phyloP scores from a whole-genome alignment of 148 eudicot genomes.

The Camellia sinensis region DNA sequence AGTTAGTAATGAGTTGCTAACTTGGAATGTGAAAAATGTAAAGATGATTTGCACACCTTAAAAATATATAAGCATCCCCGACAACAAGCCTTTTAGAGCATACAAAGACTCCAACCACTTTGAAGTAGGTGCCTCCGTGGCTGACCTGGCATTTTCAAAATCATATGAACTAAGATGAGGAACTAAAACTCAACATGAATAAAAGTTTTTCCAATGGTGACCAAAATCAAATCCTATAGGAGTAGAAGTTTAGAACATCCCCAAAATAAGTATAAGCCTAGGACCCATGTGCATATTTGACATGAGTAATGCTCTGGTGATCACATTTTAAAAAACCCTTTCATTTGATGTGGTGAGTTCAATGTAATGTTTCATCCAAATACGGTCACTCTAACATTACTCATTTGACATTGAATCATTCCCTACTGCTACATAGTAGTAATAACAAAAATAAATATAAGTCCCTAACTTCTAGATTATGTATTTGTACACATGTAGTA shows the following conservation, averaged over 20 bases:
- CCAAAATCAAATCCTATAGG: neutral
- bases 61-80: constrained; percentile 96
- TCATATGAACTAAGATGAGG: neutral
- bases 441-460: neutral
- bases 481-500: too few species aligned
- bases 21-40: neutral
- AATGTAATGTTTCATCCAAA: too few species aligned
- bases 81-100: constrained; percentile 98
- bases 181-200: neutral
- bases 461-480: neutral
- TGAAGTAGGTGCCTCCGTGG: constrained; percentile 97
- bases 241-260: neutral
- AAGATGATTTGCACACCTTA: constrained; percentile 51
- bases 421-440: neutral
- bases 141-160: constrained; percentile 59
- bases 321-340: too few species aligned
- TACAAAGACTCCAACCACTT: constrained; percentile 99
- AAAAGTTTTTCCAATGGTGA: neutral
- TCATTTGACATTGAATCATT: too few species aligned
- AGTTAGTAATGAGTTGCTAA: neutral
- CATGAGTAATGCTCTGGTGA: too few species aligned
- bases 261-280: neutral
- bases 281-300: neutral
- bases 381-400: too few species aligned
- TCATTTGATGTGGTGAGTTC: too few species aligned